Percentiles rank a stretch among this genome's conserved stretches.
phyloP scores from a whole-genome alignment of 345 rosid genomes.

The Salix brachista region DNA sequence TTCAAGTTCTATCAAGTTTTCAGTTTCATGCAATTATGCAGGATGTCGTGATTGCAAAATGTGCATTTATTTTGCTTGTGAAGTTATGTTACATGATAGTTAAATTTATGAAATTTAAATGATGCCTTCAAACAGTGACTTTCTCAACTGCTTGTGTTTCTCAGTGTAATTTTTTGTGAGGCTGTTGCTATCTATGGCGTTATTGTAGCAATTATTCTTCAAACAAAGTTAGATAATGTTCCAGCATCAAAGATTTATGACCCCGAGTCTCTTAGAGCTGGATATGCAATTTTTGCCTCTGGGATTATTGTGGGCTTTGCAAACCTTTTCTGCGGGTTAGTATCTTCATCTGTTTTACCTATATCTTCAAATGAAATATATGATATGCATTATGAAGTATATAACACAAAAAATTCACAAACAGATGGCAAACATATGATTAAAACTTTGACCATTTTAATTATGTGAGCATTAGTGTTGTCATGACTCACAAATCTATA shows the following conservation, averaged over 20 bases:
- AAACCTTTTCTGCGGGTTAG: slow-evolving; percentile 94
- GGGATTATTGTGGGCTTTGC: slow-evolving; percentile 99
- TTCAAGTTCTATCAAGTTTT: background rate
- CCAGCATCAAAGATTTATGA: slow-evolving; percentile 63
- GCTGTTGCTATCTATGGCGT: slow-evolving; percentile 99
- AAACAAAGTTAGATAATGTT: slow-evolving; percentile 95
- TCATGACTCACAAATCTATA: background rate
- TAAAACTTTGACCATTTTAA: background rate
- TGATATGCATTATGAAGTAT: background rate
- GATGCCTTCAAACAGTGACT: background rate
- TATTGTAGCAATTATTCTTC: slow-evolving; percentile 91
- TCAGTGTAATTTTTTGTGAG: slow-evolving; percentile 96
- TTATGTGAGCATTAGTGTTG: background rate
- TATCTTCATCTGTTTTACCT: slow-evolving; percentile 18
- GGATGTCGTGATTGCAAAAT: background rate
- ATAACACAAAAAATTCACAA: no score
- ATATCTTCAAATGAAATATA: background rate
- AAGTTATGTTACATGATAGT: background rate
- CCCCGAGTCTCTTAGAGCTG: slow-evolving; percentile 96
- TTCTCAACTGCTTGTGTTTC: slow-evolving; percentile 5
- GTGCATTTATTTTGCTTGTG: background rate
- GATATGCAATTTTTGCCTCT: slow-evolving; percentile 97
- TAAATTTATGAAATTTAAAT: background rate
- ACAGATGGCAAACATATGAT: background rate
- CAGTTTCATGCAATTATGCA: background rate